These are phyloP conservation scores for Lentinula boryana DNA, from an alignment of 768 basidiomycete genomes.

Conservation along the genomic window DNA sequence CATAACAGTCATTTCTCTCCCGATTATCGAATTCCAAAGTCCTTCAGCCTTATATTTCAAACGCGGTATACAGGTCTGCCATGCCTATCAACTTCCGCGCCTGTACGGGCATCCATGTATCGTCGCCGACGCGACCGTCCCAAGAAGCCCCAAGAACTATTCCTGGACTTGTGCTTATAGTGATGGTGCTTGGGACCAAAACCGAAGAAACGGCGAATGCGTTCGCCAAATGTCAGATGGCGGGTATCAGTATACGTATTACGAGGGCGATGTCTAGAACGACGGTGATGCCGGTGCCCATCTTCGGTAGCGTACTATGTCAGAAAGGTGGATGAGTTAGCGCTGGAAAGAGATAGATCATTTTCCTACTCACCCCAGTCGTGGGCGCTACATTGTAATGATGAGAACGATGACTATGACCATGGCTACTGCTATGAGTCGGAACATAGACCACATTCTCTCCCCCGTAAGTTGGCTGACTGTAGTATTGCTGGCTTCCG, in stretches of 20 bases:
- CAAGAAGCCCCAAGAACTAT: constrained; percentile 50
- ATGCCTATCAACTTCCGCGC: constrained; percentile 47
- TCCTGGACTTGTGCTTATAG: constrained; percentile 37
- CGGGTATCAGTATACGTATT: constrained; percentile 8
- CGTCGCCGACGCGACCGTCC: constrained; percentile 42
- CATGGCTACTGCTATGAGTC: constrained; percentile 11
- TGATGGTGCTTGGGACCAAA: constrained; percentile 30
- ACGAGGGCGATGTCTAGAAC: constrained; percentile 6
- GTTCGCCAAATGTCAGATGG: constrained; percentile 34
- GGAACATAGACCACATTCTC: constrained; percentile 16
- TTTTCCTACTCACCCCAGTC: background rate
- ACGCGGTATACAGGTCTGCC: constrained; percentile 24
- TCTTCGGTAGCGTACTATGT: background rate
- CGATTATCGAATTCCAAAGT: background rate
- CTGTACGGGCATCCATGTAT: constrained; percentile 44
- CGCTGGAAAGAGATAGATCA: background rate
- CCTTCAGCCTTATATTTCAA: background rate
- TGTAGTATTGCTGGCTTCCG: constrained; percentile 17
- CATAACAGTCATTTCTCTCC: background rate
- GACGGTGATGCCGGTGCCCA: constrained; percentile 6
- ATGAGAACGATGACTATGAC: constrained; percentile 8
- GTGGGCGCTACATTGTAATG: background rate
- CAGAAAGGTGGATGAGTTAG: background rate
- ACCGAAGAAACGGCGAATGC: constrained; percentile 50
- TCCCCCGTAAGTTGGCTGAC: constrained; percentile 11